These are phyloP conservation scores for Choricystis sp. DNA, from an alignment of 139 green algal species.

Conservation along the genomic window DNA sequence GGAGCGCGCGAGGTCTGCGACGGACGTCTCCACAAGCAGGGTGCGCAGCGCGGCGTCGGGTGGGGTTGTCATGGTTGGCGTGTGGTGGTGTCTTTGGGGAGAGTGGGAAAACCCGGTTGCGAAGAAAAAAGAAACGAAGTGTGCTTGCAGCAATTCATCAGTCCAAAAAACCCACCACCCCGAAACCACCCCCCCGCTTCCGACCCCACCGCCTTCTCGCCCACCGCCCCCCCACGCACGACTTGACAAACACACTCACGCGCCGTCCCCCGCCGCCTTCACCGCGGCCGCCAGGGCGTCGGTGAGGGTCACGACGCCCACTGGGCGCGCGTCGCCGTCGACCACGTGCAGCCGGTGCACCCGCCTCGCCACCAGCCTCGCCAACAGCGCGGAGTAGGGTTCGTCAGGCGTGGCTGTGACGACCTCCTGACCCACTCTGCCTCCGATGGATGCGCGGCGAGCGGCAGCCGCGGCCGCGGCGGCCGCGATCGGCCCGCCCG, in stretches of 20 bases:
- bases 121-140: neutral
- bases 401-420: neutral
- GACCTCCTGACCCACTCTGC: neutral
- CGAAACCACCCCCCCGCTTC: too few species aligned
- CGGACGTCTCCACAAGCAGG: neutral
- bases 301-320: neutral
- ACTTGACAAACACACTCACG: neutral
- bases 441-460: neutral
- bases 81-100: too few species aligned
- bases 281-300: neutral
- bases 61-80: too few species aligned
- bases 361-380: neutral
- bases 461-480: too few species aligned
- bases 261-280: neutral
- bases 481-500: too few species aligned
- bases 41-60: neutral
- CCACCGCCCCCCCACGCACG: neutral
- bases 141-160: too few species aligned
- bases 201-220: neutral
- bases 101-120: neutral
- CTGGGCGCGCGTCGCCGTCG: neutral
- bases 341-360: neutral
- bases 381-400: neutral
- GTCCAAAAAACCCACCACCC: too few species aligned
- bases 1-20: neutral